Percentiles rank a stretch among this genome's conserved stretches.
Conservation (phyloP, 1,139 yeast species). For the Suzukiozyma palmioleophila region DNA sequence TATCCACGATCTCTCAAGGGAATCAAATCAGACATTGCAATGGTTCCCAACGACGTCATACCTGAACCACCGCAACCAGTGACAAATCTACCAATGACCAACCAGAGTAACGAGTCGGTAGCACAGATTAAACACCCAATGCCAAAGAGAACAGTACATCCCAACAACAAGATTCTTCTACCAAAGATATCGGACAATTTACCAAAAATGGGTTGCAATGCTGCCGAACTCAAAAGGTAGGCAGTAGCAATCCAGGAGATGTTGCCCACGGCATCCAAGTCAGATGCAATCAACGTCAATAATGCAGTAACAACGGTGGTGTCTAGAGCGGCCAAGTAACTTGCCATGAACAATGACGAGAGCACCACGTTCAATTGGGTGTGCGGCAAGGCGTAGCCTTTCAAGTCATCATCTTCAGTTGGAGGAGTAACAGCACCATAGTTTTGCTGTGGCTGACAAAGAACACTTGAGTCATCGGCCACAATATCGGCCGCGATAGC, state of each 20-base stretch:
- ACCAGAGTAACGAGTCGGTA: slow-evolving; percentile 34
- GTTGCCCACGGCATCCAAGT: slow-evolving; percentile 34
- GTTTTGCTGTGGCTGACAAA: slow-evolving; percentile 7
- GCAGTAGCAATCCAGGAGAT: slow-evolving; percentile 49
- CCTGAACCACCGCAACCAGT: slow-evolving; percentile 61
- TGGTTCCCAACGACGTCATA: slow-evolving; percentile 46
- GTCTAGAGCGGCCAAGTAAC: slow-evolving; percentile 42
- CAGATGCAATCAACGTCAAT: slow-evolving; percentile 40
- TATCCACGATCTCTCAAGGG: slow-evolving; percentile 51
- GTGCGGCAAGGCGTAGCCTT: slow-evolving; percentile 31
- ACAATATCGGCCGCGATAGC: slow-evolving; percentile 50
- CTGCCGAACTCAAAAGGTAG: slow-evolving; percentile 38
- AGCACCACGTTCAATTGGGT: slow-evolving; percentile 28
- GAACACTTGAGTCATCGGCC: slow-evolving; percentile 32
- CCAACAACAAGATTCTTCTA: slow-evolving; percentile 43
- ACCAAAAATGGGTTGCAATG: slow-evolving; percentile 72
- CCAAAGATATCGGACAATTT: slow-evolving; percentile 86
- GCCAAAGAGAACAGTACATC: slow-evolving; percentile 34
- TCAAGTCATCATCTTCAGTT: slow-evolving; percentile 12
- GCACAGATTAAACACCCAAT: slow-evolving; percentile 40
- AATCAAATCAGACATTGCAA: slow-evolving; percentile 49
- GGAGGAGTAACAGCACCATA: slow-evolving; percentile 13
- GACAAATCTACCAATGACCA: slow-evolving; percentile 56
- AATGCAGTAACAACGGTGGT: slow-evolving; percentile 43
- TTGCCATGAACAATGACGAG: slow-evolving; percentile 32